Conservation (phyloP, 352 stramenopile genomes). For the Pythium plurisporium region DNA sequence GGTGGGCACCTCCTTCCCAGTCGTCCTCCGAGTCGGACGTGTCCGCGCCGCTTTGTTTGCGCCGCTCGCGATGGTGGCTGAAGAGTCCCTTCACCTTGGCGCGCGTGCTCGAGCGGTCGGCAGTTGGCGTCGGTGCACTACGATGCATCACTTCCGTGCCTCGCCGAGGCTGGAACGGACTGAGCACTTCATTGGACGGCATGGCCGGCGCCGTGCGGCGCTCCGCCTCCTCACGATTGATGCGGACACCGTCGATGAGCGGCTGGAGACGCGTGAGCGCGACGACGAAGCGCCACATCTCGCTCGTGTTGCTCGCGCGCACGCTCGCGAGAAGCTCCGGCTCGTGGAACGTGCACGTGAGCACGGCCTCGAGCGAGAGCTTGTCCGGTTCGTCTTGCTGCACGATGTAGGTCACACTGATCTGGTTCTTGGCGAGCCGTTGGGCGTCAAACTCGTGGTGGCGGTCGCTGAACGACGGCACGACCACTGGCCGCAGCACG, state of each 20-base stretch:
- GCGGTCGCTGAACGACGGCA: slow-evolving; percentile 28
- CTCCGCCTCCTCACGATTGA: slow-evolving; percentile 27
- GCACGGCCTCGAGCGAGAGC: slow-evolving; percentile 60
- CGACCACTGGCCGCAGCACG: slow-evolving; percentile 45
- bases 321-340: slow-evolving; percentile 16
- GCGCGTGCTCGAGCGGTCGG: slow-evolving; percentile 16
- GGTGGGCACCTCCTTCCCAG: slow-evolving; percentile 23
- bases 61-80: slow-evolving; percentile 10
- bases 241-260: slow-evolving; percentile 33
- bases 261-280: slow-evolving; percentile 53
- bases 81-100: slow-evolving; percentile 18
- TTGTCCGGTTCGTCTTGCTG: slow-evolving; percentile 36
- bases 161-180: background rate
- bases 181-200: background rate
- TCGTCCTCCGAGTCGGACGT: slow-evolving; percentile 25
- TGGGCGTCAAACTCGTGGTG: slow-evolving; percentile 31
- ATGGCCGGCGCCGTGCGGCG: background rate
- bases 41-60: slow-evolving; percentile 15
- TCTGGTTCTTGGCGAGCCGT: slow-evolving; percentile 35
- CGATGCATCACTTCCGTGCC: slow-evolving; percentile 6
- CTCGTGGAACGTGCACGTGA: slow-evolving; percentile 31
- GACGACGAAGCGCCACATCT: slow-evolving; percentile 48
- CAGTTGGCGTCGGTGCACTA: slow-evolving; percentile 2
- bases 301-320: slow-evolving; percentile 36
- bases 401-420: slow-evolving; percentile 69